These are phyloP conservation scores for Calonectria montana DNA, from an alignment of 2,329 filamentous ascomycete genomes.

Conservation along the genomic window DNA sequence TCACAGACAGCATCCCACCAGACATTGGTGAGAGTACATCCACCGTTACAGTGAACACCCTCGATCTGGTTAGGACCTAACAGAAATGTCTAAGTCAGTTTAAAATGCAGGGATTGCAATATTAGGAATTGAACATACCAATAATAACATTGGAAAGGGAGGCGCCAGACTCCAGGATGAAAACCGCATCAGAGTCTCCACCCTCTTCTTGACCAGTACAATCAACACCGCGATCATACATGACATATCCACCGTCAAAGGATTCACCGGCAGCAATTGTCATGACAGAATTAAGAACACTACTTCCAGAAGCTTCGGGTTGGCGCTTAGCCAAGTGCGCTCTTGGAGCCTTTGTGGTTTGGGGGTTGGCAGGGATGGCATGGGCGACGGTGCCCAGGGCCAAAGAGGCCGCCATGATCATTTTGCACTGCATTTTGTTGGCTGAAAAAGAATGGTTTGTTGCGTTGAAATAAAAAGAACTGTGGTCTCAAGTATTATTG, in stretches of 20 bases:
- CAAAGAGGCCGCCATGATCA: constrained; percentile 40
- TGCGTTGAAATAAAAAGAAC: constrained; percentile 1
- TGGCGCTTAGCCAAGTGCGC: constrained; percentile 34
- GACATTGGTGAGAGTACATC: constrained; percentile 57
- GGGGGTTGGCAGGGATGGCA: constrained; percentile 34
- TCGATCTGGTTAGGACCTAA: constrained; percentile 52
- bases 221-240: constrained; percentile 42
- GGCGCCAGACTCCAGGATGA: constrained; percentile 54
- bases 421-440: constrained; percentile 42
- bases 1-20: constrained; percentile 62
- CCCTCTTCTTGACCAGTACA: constrained; percentile 43
- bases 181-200: constrained; percentile 54
- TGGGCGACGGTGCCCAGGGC: constrained; percentile 34
- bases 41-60: constrained; percentile 58
- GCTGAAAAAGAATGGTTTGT: not conserved
- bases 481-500: constrained; percentile 35
- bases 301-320: constrained; percentile 32
- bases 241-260: constrained; percentile 44
- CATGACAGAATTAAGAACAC: constrained; percentile 38
- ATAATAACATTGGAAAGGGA: constrained; percentile 60
- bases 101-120: not conserved
- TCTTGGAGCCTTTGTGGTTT: constrained; percentile 33
- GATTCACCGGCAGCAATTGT: constrained; percentile 42
- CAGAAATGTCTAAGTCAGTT: not conserved
- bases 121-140: constrained; percentile 36